Percentiles rank a stretch among this genome's conserved stretches.
phyloP scores from a whole-genome alignment of 306 rosid genomes.

The Malus orientalis region DNA sequence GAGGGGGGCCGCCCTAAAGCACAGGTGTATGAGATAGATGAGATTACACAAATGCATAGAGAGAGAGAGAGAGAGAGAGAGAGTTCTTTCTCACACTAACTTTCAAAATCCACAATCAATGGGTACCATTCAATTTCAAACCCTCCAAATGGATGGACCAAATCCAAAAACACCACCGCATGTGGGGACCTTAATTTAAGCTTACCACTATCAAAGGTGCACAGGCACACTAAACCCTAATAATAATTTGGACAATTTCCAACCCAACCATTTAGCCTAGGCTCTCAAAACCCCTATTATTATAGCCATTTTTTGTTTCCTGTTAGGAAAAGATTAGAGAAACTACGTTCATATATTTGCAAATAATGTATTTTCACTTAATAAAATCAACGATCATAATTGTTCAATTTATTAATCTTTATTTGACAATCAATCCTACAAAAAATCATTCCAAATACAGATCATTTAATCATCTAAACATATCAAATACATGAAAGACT shows the following conservation, averaged over 20 bases:
- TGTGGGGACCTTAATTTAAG: slow-evolving; percentile 13
- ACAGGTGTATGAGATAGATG: background rate
- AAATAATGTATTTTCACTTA: no score
- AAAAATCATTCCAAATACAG: no score
- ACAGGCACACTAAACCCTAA: background rate
- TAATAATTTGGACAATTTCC: slow-evolving; percentile 15
- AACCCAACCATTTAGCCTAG: slow-evolving; percentile 5
- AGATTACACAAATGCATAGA: background rate
- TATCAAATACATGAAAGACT: no score
- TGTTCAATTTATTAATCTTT: no score
- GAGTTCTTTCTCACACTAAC: background rate
- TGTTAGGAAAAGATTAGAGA: background rate
- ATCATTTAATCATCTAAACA: no score
- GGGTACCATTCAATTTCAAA: slow-evolving; percentile 10
- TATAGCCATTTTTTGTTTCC: background rate
- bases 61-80: background rate
- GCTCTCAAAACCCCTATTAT: background rate
- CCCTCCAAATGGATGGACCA: slow-evolving; percentile 36
- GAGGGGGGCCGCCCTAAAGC: slow-evolving; percentile 1
- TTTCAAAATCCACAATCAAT: slow-evolving; percentile 9
- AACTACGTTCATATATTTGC: no score
- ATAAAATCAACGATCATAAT: no score
- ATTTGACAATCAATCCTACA: no score
- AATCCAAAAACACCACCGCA: slow-evolving; percentile 1
- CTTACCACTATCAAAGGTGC: slow-evolving; percentile 36